Evolutionary conservation across 441 rosid genomes (phyloP).

Genomic region (Hura crepitans): DNA sequence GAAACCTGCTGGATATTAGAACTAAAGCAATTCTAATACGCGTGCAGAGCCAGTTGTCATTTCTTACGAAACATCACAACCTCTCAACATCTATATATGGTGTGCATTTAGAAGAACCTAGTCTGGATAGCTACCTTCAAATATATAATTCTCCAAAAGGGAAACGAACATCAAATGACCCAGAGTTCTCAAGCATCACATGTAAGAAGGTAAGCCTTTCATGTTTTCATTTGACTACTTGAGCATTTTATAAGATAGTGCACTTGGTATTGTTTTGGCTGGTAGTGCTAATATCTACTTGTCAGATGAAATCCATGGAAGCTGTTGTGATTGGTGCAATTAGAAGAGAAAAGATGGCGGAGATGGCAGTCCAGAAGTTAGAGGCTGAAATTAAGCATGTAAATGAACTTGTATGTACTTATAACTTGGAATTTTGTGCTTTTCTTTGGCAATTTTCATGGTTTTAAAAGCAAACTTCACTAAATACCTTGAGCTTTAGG

Average conservation of each 20-base stretch:
- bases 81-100: slow-evolving; percentile 36
- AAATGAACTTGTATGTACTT: slow-evolving; percentile 51
- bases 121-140: slow-evolving; percentile 24
- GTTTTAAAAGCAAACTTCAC: slow-evolving; percentile 17
- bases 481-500: slow-evolving; percentile 1
- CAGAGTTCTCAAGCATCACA: slow-evolving; percentile 26
- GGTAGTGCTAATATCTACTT: slow-evolving; percentile 22
- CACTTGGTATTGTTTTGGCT: slow-evolving; percentile 18
- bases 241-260: slow-evolving; percentile 1
- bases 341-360: slow-evolving; percentile 67
- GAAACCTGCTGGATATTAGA: slow-evolving; percentile 19
- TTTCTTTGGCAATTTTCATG: slow-evolving; percentile 10
- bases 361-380: slow-evolving; percentile 43
- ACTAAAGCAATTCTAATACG: slow-evolving; percentile 24
- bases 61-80: slow-evolving; percentile 48
- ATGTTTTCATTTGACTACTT: slow-evolving; percentile 19
- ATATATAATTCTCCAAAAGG: slow-evolving; percentile 31
- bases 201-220: slow-evolving; percentile 45
- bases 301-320: slow-evolving; percentile 43
- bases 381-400: slow-evolving; percentile 58
- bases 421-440: slow-evolving; percentile 12
- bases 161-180: slow-evolving; percentile 29
- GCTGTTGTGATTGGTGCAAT: slow-evolving; percentile 50
- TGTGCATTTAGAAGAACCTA: slow-evolving; percentile 41
- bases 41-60: slow-evolving; percentile 68